Conservation (phyloP, 2,329 filamentous ascomycete genomes). For the Parastagonospora avenae region DNA sequence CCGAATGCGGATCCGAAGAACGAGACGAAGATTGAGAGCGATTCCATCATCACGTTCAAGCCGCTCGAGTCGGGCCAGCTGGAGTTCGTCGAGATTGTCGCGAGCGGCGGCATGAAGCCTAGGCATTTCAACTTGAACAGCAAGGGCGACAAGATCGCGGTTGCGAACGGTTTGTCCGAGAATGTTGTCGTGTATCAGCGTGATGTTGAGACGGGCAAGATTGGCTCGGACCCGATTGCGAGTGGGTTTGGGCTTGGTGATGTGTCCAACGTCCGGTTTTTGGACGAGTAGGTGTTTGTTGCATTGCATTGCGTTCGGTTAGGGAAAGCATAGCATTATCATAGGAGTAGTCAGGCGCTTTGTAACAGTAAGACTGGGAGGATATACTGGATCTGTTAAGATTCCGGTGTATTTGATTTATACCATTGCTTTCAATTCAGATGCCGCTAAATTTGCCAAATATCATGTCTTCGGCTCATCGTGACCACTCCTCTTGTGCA, state of each 20-base stretch:
- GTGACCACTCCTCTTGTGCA: slow-evolving; percentile 52
- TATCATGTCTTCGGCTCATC: neutral
- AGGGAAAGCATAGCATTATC: neutral
- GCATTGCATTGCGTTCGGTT: neutral
- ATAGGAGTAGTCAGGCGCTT: no score
- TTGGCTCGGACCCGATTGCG: slow-evolving; percentile 55
- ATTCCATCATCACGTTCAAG: slow-evolving; percentile 63
- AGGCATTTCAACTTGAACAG: slow-evolving; percentile 71
- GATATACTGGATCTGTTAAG: neutral
- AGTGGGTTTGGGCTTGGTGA: neutral
- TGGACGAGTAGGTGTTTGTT: no score
- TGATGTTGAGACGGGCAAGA: slow-evolving; percentile 62
- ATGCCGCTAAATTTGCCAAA: neutral
- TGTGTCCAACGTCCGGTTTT: neutral
- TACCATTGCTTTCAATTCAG: no score
- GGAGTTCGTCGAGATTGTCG: slow-evolving; percentile 60
- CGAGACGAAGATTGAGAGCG: slow-evolving; percentile 47
- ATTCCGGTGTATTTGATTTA: no score
- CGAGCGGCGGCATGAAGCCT: slow-evolving; percentile 68
- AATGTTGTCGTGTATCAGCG: slow-evolving; percentile 67
- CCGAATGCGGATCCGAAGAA: slow-evolving; percentile 52
- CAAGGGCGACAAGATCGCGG: slow-evolving; percentile 66
- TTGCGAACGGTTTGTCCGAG: slow-evolving; percentile 66
- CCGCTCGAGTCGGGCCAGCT: slow-evolving; percentile 58
- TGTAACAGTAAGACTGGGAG: neutral